Percentiles rank a stretch among this genome's conserved stretches.
Evolutionary conservation across 371 early-diverging fungal genomes (phyloP).

Genomic region (Mortierella sp.): DNA sequence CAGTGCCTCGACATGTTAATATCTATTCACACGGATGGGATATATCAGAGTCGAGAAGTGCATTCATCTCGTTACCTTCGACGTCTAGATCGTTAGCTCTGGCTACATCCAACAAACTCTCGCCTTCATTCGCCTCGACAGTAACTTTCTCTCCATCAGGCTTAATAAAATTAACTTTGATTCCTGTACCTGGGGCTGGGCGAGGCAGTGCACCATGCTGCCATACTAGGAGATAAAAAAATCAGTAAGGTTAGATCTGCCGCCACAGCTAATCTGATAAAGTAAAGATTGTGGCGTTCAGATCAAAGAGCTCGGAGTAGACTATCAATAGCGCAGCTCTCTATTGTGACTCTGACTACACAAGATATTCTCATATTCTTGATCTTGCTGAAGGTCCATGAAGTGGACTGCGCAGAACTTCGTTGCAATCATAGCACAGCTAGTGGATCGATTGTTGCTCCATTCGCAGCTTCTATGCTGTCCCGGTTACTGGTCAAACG

Average conservation of each 20-base stretch:
- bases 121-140: conserved; percentile 86
- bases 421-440: too few relatives aligned
- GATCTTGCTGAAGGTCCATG: not conserved
- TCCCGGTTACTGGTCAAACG: not conserved
- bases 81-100: conserved; percentile 96
- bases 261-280: not conserved
- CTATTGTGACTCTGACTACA: not conserved
- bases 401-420: too few relatives aligned
- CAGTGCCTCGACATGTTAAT: not conserved
- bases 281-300: not conserved
- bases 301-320: not conserved
- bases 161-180: conserved; percentile 72
- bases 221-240: conserved; percentile 21
- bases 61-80: conserved; percentile 75
- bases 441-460: too few relatives aligned
- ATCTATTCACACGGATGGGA: conserved; percentile 5
- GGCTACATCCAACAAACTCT: conserved; percentile 95
- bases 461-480: not conserved
- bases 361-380: not conserved
- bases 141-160: conserved; percentile 84
- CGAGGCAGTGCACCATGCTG: conserved; percentile 41
- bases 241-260: not conserved
- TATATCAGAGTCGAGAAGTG: not conserved
- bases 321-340: conserved; percentile 4
- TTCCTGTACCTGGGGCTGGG: conserved; percentile 52